Evolutionary conservation across 495 filamentous ascomycete genomes (phyloP).

Genomic region (Beverwykella pulmonaria): DNA sequence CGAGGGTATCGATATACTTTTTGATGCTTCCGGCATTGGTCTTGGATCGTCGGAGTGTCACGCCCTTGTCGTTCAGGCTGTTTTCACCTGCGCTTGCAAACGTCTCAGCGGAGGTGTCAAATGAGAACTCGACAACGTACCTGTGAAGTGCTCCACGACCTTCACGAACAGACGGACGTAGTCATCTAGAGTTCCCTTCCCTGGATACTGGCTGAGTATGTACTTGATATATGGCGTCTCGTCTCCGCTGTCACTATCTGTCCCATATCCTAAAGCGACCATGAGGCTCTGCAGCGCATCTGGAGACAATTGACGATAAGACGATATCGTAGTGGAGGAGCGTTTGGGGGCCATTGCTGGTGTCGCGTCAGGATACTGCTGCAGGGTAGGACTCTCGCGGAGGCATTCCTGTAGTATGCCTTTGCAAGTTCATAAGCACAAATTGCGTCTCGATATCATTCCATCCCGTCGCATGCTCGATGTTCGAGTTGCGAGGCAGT

Average conservation of each 20-base stretch:
- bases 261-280: neutral
- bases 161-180: neutral
- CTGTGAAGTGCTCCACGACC: neutral
- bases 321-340: neutral
- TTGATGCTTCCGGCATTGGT: neutral
- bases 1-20: neutral
- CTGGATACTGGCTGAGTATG: neutral
- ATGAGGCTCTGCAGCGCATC: neutral
- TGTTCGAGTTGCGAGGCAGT: neutral
- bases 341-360: neutral
- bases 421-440: neutral
- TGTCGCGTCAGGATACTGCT: neutral
- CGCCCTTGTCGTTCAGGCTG: neutral
- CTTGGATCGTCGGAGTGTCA: neutral
- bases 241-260: neutral
- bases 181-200: slow-evolving; percentile 4
- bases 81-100: neutral
- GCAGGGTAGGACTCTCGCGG: neutral
- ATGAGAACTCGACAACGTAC: neutral
- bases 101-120: neutral
- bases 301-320: slow-evolving; percentile 1
- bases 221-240: slow-evolving; percentile 4
- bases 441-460: neutral
- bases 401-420: neutral
- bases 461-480: neutral